Conservation (phyloP, 495 filamentous ascomycete genomes). For the Clohesyomyces aquaticus region DNA sequence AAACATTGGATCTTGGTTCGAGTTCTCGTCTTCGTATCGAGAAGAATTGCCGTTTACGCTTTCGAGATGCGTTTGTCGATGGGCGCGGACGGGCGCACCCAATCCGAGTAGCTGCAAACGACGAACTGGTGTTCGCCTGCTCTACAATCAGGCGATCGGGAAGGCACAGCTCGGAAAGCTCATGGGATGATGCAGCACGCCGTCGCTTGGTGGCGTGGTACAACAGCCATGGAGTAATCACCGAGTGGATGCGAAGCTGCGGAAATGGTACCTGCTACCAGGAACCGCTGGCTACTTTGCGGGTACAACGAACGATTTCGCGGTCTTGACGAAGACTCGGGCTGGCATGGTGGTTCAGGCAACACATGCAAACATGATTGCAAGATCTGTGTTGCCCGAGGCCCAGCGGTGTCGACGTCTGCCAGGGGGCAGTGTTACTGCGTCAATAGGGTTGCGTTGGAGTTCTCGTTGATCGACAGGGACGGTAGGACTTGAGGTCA, state of each 20-base stretch:
- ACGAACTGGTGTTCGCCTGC: background rate
- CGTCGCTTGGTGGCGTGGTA: background rate
- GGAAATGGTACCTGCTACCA: background rate
- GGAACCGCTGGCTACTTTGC: background rate
- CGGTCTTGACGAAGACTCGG: background rate
- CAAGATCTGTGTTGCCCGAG: background rate
- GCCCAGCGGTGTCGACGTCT: background rate
- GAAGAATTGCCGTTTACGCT: background rate
- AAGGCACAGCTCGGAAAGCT: background rate
- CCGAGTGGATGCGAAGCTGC: background rate
- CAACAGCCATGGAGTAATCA: background rate
- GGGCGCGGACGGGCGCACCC: background rate
- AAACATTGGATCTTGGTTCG: background rate
- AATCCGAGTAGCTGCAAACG: background rate
- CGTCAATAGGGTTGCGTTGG: background rate
- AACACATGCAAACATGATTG: background rate
- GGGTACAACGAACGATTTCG: background rate
- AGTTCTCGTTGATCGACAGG: background rate
- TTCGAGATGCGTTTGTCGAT: background rate
- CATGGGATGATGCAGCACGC: background rate
- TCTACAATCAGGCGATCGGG: background rate
- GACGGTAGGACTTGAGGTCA: slow-evolving; percentile 8
- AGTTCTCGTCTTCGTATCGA: background rate
- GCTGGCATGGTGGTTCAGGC: background rate
- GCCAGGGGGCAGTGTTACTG: background rate